Conservation (phyloP, 306 rosid species). For the Casuarina glauca region DNA sequence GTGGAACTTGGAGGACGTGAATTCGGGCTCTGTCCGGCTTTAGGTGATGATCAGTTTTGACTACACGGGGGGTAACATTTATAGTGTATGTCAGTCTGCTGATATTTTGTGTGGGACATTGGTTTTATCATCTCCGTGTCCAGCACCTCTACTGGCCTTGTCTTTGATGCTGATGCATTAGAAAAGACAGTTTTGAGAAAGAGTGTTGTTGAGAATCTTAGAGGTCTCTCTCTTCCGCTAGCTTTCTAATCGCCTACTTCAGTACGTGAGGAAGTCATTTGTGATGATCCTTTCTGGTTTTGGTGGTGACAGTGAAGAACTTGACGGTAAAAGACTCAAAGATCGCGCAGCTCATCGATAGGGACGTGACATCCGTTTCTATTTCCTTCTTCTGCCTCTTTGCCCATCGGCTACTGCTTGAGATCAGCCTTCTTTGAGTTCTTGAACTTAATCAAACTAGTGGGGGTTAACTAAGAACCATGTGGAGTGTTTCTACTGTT, state of each 20-base stretch:
- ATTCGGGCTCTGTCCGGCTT: slow-evolving; percentile 55
- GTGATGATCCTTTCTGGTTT: slow-evolving; percentile 32
- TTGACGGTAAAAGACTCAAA: slow-evolving; percentile 33
- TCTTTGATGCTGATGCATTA: slow-evolving; percentile 22
- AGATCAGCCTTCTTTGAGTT: slow-evolving; percentile 47
- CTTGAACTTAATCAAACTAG: slow-evolving; percentile 36
- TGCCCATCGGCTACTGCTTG: slow-evolving; percentile 53
- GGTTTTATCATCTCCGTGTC: slow-evolving; percentile 51
- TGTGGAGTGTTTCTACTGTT: slow-evolving; percentile 46
- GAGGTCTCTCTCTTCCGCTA: slow-evolving; percentile 29
- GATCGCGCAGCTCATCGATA: slow-evolving; percentile 28
- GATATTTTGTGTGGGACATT: slow-evolving; percentile 33
- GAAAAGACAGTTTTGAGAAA: slow-evolving; percentile 53
- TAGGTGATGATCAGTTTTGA: slow-evolving; percentile 63
- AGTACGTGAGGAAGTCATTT: not conserved
- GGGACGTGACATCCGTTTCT: slow-evolving; percentile 52
- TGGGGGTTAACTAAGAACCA: slow-evolving; percentile 44
- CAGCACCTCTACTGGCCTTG: slow-evolving; percentile 38
- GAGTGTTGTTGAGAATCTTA: slow-evolving; percentile 46
- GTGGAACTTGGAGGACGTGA: slow-evolving; percentile 63
- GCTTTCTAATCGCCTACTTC: not conserved
- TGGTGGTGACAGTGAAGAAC: slow-evolving; percentile 38
- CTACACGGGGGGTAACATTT: slow-evolving; percentile 47
- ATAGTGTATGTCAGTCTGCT: slow-evolving; percentile 54
- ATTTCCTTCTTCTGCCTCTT: slow-evolving; percentile 52